Percentiles rank a stretch among this genome's conserved stretches.
Evolutionary conservation across 2,329 filamentous ascomycete species (phyloP).

Genomic region (Fonsecaea multimorphosa): DNA sequence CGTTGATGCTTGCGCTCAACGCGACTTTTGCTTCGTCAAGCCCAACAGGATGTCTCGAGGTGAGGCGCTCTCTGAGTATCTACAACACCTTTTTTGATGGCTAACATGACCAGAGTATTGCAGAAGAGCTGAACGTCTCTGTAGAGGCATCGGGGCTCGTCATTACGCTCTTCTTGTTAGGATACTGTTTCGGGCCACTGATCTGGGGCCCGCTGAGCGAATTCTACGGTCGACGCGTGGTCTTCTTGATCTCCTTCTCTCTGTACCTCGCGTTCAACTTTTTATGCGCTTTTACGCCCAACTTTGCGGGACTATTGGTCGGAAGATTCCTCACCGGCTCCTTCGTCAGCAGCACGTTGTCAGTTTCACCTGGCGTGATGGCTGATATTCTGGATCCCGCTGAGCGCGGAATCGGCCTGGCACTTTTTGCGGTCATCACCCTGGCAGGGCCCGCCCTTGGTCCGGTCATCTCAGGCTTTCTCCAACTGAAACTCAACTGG

Average conservation of each 20-base stretch:
- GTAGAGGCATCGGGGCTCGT: not conserved
- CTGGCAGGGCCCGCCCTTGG: slow-evolving; percentile 8
- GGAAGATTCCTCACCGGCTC: no score
- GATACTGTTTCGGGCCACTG: not conserved
- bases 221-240: not conserved
- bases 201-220: not conserved
- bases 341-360: no score
- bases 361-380: no score
- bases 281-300: no score
- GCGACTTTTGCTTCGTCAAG: not conserved
- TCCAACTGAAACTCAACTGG: slow-evolving; percentile 47
- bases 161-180: not conserved
- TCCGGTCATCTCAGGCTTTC: slow-evolving; percentile 5
- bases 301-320: no score
- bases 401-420: not conserved
- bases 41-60: not conserved
- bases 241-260: not conserved
- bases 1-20: not conserved
- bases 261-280: not conserved
- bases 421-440: not conserved
- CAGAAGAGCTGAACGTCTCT: no score
- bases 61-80: not conserved
- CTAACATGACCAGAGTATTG: no score
- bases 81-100: no score
- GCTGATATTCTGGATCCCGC: not conserved